Evolutionary conservation across 2,329 filamentous ascomycete species (phyloP).

Genomic region (Claviceps lovelessii): DNA sequence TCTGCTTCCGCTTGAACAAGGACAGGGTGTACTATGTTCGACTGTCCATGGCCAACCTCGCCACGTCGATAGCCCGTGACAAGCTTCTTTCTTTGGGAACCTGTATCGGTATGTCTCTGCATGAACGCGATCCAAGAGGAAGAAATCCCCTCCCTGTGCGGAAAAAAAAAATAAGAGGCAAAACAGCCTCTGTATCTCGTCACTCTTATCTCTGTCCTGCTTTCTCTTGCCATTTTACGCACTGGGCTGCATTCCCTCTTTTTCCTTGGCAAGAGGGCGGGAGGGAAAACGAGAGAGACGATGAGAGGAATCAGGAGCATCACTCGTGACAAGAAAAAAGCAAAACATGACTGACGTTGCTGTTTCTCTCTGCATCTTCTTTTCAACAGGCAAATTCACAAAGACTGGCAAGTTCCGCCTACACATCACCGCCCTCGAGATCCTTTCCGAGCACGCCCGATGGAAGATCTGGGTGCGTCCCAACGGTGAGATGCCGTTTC

Average conservation of each 20-base stretch:
- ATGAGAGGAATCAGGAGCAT: not conserved
- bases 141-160: too few relatives aligned
- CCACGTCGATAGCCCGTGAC: constrained; percentile 69
- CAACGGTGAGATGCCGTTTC: constrained; percentile 93
- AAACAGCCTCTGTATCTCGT: constrained; percentile 5
- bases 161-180: too few relatives aligned
- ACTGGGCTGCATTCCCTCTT: not conserved
- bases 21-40: constrained; percentile 85
- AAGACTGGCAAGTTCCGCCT: constrained; percentile 93
- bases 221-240: not conserved
- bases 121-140: too few relatives aligned
- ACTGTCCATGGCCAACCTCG: constrained; percentile 78
- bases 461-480: constrained; percentile 97
- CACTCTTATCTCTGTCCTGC: not conserved
- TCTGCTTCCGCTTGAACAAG: constrained; percentile 73
- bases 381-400: constrained; percentile 65
- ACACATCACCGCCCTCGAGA: constrained; percentile 76
- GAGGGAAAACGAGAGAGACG: not conserved
- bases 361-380: not conserved
- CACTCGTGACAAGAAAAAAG: not conserved
- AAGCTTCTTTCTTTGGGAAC: constrained; percentile 78
- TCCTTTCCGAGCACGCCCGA: constrained; percentile 78
- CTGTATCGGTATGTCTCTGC: constrained; percentile 45
- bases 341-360: not conserved
- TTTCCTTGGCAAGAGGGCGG: too few relatives aligned